phyloP scores from a whole-genome alignment of 116 monocot species.

The Iris pallida region DNA sequence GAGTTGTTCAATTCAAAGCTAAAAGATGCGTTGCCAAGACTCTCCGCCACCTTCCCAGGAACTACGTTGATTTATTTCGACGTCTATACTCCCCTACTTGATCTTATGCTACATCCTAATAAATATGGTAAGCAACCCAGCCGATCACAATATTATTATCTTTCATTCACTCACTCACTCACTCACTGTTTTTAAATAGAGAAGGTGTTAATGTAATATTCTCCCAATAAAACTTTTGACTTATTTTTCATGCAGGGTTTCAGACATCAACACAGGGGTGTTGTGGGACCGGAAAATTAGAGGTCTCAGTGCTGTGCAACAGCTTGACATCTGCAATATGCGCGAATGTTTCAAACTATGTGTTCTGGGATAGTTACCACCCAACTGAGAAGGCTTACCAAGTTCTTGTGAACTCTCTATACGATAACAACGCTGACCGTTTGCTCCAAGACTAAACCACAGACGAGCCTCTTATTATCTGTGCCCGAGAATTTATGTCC shows the following conservation, averaged over 20 bases:
- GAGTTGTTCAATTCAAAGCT: constrained; percentile 11
- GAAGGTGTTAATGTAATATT: no score
- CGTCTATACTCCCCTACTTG: constrained; percentile 20
- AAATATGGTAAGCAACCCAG: constrained; percentile 20
- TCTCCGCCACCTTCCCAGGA: neutral
- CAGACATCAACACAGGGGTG: constrained; percentile 41
- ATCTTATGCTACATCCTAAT: constrained; percentile 12
- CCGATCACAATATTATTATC: neutral
- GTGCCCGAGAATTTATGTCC: no score
- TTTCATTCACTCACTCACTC: no score
- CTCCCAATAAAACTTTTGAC: no score
- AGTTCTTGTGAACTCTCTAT: neutral
- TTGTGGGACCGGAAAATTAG: constrained; percentile 51
- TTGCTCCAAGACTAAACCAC: no score
- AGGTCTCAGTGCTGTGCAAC: constrained; percentile 44
- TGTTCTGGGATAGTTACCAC: constrained; percentile 65
- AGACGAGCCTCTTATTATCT: no score
- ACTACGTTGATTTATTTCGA: constrained; percentile 19
- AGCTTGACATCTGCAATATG: constrained; percentile 17
- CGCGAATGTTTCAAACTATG: constrained; percentile 19
- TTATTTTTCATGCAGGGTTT: constrained; percentile 30
- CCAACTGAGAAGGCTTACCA: constrained; percentile 46
- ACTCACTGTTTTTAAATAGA: no score
- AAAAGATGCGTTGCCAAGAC: neutral
- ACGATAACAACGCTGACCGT: no score